phyloP scores from a whole-genome alignment of 768 basidiomycete genomes.

The Candolleomyces efflorescens region DNA sequence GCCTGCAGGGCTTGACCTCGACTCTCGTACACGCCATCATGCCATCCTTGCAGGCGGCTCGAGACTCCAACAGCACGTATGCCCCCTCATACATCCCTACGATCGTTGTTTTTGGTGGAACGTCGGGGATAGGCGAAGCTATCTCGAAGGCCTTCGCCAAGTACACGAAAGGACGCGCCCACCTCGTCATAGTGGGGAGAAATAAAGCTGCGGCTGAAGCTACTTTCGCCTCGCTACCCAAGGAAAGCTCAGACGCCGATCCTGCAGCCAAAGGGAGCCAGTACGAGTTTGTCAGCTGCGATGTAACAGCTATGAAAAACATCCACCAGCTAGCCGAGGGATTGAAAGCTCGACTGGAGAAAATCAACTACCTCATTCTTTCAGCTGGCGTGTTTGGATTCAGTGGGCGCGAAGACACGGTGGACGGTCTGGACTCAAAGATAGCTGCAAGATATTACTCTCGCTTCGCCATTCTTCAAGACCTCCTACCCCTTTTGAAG shows the following conservation, averaged over 20 bases:
- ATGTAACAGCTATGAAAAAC: constrained; percentile 49
- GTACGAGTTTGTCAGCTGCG: constrained; percentile 49
- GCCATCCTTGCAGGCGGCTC: constrained; percentile 26
- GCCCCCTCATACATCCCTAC: constrained; percentile 22
- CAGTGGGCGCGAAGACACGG: constrained; percentile 22
- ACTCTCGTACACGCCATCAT: constrained; percentile 7
- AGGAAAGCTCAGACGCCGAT: neutral
- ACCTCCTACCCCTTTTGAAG: constrained; percentile 39
- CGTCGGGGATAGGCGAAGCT: constrained; percentile 45
- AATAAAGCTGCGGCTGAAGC: constrained; percentile 44
- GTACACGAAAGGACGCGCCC: constrained; percentile 44
- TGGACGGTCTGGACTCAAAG: constrained; percentile 26
- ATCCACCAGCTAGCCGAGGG: constrained; percentile 30
- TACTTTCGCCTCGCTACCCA: constrained; percentile 39
- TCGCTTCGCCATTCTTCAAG: constrained; percentile 46
- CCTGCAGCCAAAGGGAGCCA: constrained; percentile 1
- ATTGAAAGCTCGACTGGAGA: constrained; percentile 29
- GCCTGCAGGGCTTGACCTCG: too few species aligned
- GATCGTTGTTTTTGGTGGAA: constrained; percentile 42
- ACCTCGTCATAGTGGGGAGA: constrained; percentile 51
- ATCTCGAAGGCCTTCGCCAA: constrained; percentile 43
- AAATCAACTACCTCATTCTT: constrained; percentile 51
- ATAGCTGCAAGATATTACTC: constrained; percentile 27
- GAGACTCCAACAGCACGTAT: constrained; percentile 28
- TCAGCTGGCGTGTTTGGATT: constrained; percentile 39